Percentiles rank a stretch among this genome's conserved stretches.
phyloP scores from a whole-genome alignment of 306 rosid genomes.

The Mimosa pudica region DNA sequence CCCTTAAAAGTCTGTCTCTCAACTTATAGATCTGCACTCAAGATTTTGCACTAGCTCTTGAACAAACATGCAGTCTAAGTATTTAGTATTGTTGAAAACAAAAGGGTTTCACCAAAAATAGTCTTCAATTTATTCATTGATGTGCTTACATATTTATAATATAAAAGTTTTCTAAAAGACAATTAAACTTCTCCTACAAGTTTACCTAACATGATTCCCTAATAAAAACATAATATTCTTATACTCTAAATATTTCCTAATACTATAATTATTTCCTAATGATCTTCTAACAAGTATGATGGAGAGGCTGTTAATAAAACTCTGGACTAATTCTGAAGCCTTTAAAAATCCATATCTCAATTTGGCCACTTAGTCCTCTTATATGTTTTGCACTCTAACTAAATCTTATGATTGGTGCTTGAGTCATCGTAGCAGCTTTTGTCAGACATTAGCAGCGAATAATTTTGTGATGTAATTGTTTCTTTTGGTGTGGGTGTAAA shows the following conservation, averaged over 20 bases:
- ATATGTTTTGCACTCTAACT: background rate
- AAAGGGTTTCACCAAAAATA: no score
- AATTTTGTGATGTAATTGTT: slow-evolving; percentile 25
- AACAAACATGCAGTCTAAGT: background rate
- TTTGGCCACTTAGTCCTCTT: background rate
- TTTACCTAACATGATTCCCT: no score
- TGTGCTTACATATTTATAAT: no score
- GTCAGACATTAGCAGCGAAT: slow-evolving; percentile 17
- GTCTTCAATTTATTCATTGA: no score
- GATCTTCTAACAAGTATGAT: background rate
- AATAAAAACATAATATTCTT: no score
- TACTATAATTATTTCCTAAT: no score
- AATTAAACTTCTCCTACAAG: no score
- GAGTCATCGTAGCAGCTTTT: slow-evolving; percentile 6
- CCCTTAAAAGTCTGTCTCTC: background rate
- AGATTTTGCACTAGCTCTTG: background rate
- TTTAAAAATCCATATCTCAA: background rate
- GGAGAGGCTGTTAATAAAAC: background rate
- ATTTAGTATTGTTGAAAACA: background rate
- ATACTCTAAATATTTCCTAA: no score
- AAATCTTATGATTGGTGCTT: background rate
- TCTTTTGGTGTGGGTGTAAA: slow-evolving; percentile 2
- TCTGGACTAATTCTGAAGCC: background rate
- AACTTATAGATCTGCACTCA: background rate
- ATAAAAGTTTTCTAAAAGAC: no score